Evolutionary conservation across 768 basidiomycete species (phyloP).

Genomic region (Rhodotorula taiwanensis): DNA sequence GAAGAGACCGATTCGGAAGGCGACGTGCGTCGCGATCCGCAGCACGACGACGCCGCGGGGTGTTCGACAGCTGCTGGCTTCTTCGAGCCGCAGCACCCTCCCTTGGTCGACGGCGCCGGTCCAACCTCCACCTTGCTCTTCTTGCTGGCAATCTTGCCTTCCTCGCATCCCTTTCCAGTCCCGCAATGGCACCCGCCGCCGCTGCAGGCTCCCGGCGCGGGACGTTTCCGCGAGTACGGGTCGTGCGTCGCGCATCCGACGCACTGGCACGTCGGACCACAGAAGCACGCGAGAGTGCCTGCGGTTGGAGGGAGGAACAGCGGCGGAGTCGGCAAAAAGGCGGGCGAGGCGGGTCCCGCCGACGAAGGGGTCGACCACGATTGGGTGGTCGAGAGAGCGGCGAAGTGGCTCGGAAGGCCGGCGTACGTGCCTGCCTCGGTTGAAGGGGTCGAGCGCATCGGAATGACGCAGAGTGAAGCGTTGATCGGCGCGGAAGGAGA

Average conservation of each 20-base stretch:
- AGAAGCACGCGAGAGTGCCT: slow-evolving; percentile 36
- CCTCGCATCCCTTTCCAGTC: neutral
- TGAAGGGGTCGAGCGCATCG: too few species aligned
- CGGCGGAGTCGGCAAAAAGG: neutral
- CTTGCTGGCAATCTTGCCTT: neutral
- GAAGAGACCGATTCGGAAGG: neutral
- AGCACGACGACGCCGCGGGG: neutral
- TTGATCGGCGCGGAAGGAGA: neutral
- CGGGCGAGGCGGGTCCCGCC: neutral
- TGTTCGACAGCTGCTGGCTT: neutral
- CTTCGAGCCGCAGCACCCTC: neutral
- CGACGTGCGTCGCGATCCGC: neutral
- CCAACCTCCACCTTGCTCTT: neutral
- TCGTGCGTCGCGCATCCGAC: slow-evolving; percentile 33
- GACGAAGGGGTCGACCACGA: neutral
- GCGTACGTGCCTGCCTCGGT: too few species aligned
- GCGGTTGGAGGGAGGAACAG: slow-evolving; percentile 32
- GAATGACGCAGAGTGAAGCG: too few species aligned
- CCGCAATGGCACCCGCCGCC: slow-evolving; percentile 11
- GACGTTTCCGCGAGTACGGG: slow-evolving; percentile 11
- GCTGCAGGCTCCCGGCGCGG: neutral
- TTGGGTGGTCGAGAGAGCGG: too few species aligned
- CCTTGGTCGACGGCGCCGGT: too few species aligned
- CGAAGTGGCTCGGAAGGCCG: too few species aligned
- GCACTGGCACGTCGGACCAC: slow-evolving; percentile 31